Evolutionary conservation across 257 asterid species (phyloP), one percentile per base, ranked within the genome.

Genomic region (Nicotiana tomentosiformis): DNA sequence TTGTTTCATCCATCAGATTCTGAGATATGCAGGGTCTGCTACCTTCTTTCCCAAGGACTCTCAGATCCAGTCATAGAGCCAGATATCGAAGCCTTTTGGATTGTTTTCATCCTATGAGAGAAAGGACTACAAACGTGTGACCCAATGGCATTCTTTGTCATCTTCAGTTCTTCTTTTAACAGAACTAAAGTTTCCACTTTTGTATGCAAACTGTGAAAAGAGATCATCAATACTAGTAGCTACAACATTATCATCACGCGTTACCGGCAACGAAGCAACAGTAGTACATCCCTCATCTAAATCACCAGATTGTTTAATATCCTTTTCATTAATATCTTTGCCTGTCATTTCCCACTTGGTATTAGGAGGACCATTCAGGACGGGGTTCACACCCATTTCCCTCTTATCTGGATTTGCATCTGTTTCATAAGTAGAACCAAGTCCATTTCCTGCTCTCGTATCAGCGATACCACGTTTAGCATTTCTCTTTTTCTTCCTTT

Each of bases 201-300:
- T 83, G 68, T 83, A 87, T 12, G 58, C 37, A 56, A 87, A 87
- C 26, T 79, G 81, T 61, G 85, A 72, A 29, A 83, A 76, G 37
- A 84, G 15, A 68, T 82, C 60, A 58, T 84, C 85, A 7, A 87
- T 30, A 33, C 82, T 33, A 17, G 26, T 64, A 17, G 17, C 58
- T 57, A 79, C 82, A 30, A 70, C 72, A 58, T 49, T 79, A 79
- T 16, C 23, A 17, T 39, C 82, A 57, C 26, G n/a, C 26, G 18
- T 49, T 55, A 32, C 53, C 4, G 68, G 58, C 10, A 57, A 14
- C 10, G 82, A 57, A 77, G 33, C 12, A 18, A 33, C 35, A 77
- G 29, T 33, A 69, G 57, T 10, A 39, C 18, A 17, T 57, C 82
- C 56, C 66, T 55, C 56, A 32, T 57, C 82, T 17, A 60, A 77